Evolutionary conservation across 495 filamentous ascomycete species (phyloP).

Genomic region (Cercophora samala): DNA sequence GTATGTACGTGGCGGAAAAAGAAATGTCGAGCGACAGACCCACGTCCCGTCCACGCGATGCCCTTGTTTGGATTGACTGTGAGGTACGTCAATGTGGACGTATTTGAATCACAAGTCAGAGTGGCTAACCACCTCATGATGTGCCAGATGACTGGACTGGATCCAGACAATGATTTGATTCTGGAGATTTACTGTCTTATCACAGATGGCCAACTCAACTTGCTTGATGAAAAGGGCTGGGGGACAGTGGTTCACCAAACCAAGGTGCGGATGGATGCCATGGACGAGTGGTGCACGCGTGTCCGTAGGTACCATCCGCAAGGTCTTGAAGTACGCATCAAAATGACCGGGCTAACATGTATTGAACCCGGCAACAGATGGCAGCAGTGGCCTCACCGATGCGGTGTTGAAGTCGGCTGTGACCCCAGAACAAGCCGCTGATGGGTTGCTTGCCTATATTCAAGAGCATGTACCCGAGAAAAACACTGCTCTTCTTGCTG

Average conservation of each 20-base stretch:
- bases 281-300: constrained; percentile 63
- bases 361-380: constrained; percentile 44
- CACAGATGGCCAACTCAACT: constrained; percentile 71
- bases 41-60: constrained; percentile 29
- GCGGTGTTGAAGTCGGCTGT: constrained; percentile 71
- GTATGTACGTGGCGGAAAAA: no score
- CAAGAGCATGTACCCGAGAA: constrained; percentile 61
- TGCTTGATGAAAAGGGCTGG: constrained; percentile 75
- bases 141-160: constrained; percentile 88
- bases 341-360: background rate
- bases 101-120: background rate
- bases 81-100: constrained; percentile 53
- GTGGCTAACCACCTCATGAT: background rate
- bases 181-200: constrained; percentile 93
- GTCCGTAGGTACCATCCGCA: constrained; percentile 23
- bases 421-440: constrained; percentile 68
- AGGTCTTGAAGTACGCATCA: background rate
- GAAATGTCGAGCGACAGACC: background rate
- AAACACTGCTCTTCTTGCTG: constrained; percentile 69
- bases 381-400: constrained; percentile 71
- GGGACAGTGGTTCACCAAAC: constrained; percentile 76
- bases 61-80: constrained; percentile 86
- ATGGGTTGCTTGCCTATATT: constrained; percentile 73
- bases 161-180: constrained; percentile 74
- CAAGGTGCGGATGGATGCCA: constrained; percentile 64